A percentile compares a stretch with the other conserved stretches of the same genome.
These are phyloP conservation scores for Kodamaea sagamina DNA, from an alignment of 805 yeast genomes.

Conservation along the genomic window DNA sequence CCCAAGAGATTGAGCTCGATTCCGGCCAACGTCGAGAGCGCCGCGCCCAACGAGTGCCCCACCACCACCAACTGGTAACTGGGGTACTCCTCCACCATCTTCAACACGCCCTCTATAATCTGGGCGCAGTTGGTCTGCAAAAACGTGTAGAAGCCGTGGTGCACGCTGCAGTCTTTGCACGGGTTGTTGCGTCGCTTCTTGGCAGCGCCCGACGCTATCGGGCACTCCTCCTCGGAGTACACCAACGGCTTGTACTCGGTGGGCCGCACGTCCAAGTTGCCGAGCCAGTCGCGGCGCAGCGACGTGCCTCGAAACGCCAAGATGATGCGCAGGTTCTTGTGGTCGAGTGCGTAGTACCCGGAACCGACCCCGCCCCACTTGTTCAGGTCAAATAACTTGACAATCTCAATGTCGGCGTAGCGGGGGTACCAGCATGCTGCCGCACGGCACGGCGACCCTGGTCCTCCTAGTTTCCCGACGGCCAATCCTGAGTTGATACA, in stretches of 20 bases:
- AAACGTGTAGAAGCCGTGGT: constrained; percentile 61
- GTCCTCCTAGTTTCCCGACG: constrained; percentile 5
- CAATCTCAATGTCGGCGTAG: constrained; percentile 34
- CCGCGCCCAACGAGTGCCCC: constrained; percentile 82
- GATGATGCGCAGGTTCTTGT: constrained; percentile 41
- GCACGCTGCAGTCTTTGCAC: constrained; percentile 60
- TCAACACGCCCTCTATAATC: constrained; percentile 37
- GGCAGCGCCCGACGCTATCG: not conserved
- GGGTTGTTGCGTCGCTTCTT: not conserved
- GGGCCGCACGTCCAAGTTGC: constrained; percentile 54
- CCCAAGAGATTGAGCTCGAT: constrained; percentile 61
- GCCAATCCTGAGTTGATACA: constrained; percentile 35
- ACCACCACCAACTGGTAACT: constrained; percentile 54
- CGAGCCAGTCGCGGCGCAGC: constrained; percentile 59
- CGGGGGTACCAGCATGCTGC: constrained; percentile 24
- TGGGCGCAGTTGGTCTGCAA: constrained; percentile 42
- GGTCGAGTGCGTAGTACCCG: constrained; percentile 57
- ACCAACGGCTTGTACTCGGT: constrained; percentile 50
- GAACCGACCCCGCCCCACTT: constrained; percentile 51
- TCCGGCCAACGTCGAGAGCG: constrained; percentile 63
- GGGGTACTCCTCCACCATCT: constrained; percentile 39
- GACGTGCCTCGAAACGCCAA: constrained; percentile 67
- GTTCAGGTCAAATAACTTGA: constrained; percentile 42
- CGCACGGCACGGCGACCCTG: not conserved
- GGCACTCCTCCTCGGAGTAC: constrained; percentile 1